Percentiles rank a stretch among this genome's conserved stretches.
Evolutionary conservation across 352 stramenopile genomes (phyloP).

Genomic region (Blastocystis sp.): DNA sequence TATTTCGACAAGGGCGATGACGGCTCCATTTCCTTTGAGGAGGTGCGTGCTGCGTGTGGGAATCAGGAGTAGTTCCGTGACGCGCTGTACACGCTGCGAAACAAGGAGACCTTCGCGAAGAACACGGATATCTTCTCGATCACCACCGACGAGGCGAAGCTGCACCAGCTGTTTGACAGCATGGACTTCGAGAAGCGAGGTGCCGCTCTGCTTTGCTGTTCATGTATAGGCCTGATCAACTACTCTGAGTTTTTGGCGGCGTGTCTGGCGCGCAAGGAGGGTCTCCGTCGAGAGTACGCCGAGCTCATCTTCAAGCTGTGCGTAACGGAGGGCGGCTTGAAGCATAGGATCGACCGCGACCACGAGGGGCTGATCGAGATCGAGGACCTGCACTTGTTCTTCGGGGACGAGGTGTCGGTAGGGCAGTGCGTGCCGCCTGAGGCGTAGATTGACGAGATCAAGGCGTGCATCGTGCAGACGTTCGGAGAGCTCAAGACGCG

Average conservation of each 20-base stretch:
- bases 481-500: slow-evolving; percentile 58
- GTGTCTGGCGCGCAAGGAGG: slow-evolving; percentile 58
- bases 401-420: slow-evolving; percentile 58
- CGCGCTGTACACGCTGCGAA: slow-evolving; percentile 30
- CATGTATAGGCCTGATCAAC: slow-evolving; percentile 4
- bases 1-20: slow-evolving; percentile 65
- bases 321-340: neutral
- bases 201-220: neutral
- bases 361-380: slow-evolving; percentile 56
- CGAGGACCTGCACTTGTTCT: slow-evolving; percentile 65
- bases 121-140: slow-evolving; percentile 57
- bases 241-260: slow-evolving; percentile 64
- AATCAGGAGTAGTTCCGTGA: slow-evolving; percentile 43
- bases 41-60: neutral
- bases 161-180: slow-evolving; percentile 43
- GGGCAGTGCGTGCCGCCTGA: neutral
- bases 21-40: slow-evolving; percentile 62
- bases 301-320: slow-evolving; percentile 65
- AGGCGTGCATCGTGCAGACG: slow-evolving; percentile 59
- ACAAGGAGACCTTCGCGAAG: slow-evolving; percentile 52
- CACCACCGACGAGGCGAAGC: slow-evolving; percentile 54
- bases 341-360: slow-evolving; percentile 58
- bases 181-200: slow-evolving; percentile 51
- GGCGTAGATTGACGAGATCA: slow-evolving; percentile 50
- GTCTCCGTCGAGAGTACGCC: slow-evolving; percentile 37